Evolutionary conservation across 805 yeast genomes (phyloP), one percentile per base, ranked within the genome.

Genomic region (Grigorovia humatica): DNA sequence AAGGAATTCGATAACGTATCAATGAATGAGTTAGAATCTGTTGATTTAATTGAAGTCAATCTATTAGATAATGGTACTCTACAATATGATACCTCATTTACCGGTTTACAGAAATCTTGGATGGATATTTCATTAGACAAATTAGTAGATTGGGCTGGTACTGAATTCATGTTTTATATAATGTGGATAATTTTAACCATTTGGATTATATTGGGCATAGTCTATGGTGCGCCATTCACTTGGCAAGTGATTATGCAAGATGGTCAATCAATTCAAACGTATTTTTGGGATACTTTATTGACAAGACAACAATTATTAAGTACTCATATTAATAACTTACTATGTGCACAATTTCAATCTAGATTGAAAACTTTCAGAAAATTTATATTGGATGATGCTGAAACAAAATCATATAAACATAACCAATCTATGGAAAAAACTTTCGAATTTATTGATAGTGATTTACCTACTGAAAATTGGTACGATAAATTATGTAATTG

Each of bases 181-280:
- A 61, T 67, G 57, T 60, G 68, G 64, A 18, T 54, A 1, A 55
- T 67, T 20, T 51, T 58, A 40, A 57, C 61, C 54, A 55, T 60
- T 40, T 66, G 70, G 70, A 54, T 57, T n/a, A 52, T 65, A 6
- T 9, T 63, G 1, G 70, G 73, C 44, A 54, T 56, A 15, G 57
- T 63, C 2, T 62, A 59, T 20, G 54, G 57, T 18, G 72, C 64
- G 1, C 67, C 72, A 4, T 59, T 61, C 49, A 59, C 57, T 46
- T 71, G 74, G 74, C 74, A 71, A 56, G 70, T 71, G 41, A 66
- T 67, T 4, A 70, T 71, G 71, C 72, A 71, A 54, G 74, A 71
- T 57, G 73, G 72, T 18, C 71, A 69, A 51, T 69, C 74, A 0
- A 66, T 71, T 47, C 74, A 70, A 54, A 55, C 69, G 48, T 71